Base-by-base conservation (phyloP, 768 basidiomycete species). In the Terana coerulea region DNA sequence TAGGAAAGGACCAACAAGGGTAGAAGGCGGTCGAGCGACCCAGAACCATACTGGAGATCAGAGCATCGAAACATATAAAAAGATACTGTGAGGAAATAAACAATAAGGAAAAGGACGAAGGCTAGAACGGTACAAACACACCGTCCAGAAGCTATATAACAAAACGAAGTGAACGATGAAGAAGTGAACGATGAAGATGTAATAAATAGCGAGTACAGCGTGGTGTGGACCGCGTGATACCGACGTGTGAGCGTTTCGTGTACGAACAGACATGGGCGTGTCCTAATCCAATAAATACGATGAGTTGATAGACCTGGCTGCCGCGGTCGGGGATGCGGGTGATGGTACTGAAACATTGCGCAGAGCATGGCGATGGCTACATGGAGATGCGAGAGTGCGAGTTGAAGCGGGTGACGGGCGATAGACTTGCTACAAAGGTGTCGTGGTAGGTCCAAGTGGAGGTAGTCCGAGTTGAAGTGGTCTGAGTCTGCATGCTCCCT, bases 241-340 rank as follows among this genome's bases (percentile, higher is more conserved):
- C 25, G 49, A 34, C 49, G 49, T 22, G 43, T 45, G 42, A n/a
- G 22, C 41, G 29, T 35, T 11, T 37, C 35, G 22, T 37, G 34
- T 37, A 30, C 49, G 39, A 10, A 29, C 22, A 39, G 49, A 49
- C 36, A 31, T 12, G 2, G 8, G 29, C 21, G 21, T 10, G 22
- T 26, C n/a, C n/a, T n/a, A n/a, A n/a, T n/a, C 49, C 36, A 29
- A 50, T 50, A 50, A 42, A 50, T 50, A 50, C 25, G 45, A 7
- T 17, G 7, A 9, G 31, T 21, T 21, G 19, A 22, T 24, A 31
- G 12, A 34, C 26, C n/a, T 24, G 28, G 21, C 39, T 14, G 22
- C 8, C 28, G 19, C 11, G 26, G 14, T 8, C 28, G n/a, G 21
- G 39, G 28, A 26, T 40, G n/a, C 39, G 25, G 49, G 33, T 29